These are phyloP conservation scores for Penicillium subrubescens DNA, from an alignment of 495 filamentous ascomycete species.

Conservation along the genomic window DNA sequence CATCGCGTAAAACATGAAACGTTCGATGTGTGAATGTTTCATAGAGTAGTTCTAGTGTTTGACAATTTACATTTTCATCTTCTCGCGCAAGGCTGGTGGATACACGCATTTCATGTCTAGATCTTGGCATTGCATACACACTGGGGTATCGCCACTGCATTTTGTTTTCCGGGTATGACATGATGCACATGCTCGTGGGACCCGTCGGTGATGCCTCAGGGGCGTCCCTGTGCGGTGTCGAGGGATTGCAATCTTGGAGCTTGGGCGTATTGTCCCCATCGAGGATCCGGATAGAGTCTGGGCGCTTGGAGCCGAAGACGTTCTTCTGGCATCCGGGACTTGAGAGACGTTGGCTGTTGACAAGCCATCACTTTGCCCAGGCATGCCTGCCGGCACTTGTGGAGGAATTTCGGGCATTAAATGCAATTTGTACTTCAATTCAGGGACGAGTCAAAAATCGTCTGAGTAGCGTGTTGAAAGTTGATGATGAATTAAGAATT, in stretches of 20 bases:
- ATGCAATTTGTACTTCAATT: neutral
- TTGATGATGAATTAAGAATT: neutral
- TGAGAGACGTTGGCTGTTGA: neutral
- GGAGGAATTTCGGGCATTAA: neutral
- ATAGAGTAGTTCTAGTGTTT: neutral
- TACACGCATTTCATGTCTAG: slow-evolving; percentile 51
- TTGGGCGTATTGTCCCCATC: neutral
- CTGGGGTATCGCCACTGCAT: slow-evolving; percentile 56
- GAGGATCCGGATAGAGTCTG: neutral
- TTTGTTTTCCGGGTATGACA: slow-evolving; percentile 68
- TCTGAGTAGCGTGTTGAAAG: neutral
- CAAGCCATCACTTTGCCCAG: neutral
- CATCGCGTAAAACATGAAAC: neutral
- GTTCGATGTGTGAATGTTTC: slow-evolving; percentile 1
- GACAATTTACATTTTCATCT: slow-evolving; percentile 23
- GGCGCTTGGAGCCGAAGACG: neutral
- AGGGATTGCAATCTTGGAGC: slow-evolving; percentile 17
- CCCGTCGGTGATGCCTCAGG: slow-evolving; percentile 23
- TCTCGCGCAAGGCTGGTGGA: slow-evolving; percentile 56
- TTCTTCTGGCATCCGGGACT: neutral
- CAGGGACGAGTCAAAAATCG: neutral
- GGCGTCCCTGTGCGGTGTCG: neutral
- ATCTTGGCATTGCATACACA: slow-evolving; percentile 57
- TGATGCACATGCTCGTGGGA: slow-evolving; percentile 65
- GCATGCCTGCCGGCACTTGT: neutral